A percentile compares a stretch with the other conserved stretches of the same genome.
Evolutionary conservation across 495 filamentous ascomycete species (phyloP).

Genomic region (Chaetomium fimeti): DNA sequence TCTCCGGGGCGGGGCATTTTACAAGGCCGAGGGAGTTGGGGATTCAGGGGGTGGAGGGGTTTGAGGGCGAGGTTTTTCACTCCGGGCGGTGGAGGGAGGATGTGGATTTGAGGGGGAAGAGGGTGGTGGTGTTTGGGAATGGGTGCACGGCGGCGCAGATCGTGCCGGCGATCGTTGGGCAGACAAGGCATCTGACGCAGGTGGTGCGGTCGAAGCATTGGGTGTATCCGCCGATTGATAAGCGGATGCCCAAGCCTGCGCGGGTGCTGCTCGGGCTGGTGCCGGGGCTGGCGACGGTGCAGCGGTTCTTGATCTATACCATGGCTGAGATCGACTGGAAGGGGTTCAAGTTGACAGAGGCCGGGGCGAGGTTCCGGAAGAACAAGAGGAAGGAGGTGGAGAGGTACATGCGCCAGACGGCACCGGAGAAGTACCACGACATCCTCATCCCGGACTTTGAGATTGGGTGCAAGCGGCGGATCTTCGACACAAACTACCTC

Average conservation of each 20-base stretch:
- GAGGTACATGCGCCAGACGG: constrained; percentile 39
- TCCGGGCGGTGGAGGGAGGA: constrained; percentile 56
- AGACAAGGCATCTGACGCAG: constrained; percentile 38
- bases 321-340: constrained; percentile 29
- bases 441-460: constrained; percentile 46
- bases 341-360: constrained; percentile 30
- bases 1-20: constrained; percentile 54
- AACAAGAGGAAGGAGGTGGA: constrained; percentile 22
- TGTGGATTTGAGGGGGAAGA: constrained; percentile 49
- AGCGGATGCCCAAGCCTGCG: constrained; percentile 12
- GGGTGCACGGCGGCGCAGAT: constrained; percentile 56
- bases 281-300: constrained; percentile 32
- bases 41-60: constrained; percentile 55
- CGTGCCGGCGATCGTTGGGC: constrained; percentile 38
- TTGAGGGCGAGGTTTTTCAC: constrained; percentile 57
- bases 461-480: constrained; percentile 46
- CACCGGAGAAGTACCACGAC: constrained; percentile 44
- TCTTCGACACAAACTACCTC: constrained; percentile 42
- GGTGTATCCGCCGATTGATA: constrained; percentile 41
- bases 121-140: constrained; percentile 60
- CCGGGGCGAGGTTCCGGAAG: constrained; percentile 18
- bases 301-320: constrained; percentile 33
- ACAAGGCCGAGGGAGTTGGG: constrained; percentile 38
- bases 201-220: constrained; percentile 36
- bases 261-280: constrained; percentile 26